phyloP scores from a whole-genome alignment of 2,329 filamentous ascomycete species.

The Diaporthe eres region DNA sequence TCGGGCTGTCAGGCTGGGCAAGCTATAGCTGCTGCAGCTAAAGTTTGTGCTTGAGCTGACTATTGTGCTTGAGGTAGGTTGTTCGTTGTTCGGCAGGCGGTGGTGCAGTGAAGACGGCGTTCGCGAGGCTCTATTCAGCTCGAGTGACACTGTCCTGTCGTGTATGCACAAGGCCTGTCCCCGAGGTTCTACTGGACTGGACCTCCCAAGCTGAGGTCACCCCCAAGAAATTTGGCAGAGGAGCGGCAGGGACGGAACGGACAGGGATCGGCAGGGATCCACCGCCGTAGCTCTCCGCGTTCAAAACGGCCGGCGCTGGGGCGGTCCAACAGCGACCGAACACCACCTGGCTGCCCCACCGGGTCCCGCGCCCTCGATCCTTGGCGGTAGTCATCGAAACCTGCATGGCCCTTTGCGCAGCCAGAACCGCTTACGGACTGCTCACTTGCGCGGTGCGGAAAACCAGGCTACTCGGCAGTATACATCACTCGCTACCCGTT shows the following conservation, averaged over 20 bases:
- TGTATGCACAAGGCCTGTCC: background rate
- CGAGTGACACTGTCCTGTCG: background rate
- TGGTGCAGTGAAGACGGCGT: background rate
- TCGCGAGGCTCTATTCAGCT: background rate
- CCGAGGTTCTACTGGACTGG: constrained; percentile 13
- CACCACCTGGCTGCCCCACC: constrained; percentile 1
- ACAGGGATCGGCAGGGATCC: constrained; percentile 17
- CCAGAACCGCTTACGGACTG: constrained; percentile 14
- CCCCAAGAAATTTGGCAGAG: constrained; percentile 19
- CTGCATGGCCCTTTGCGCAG: background rate
- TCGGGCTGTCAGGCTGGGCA: background rate
- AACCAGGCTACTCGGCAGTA: constrained; percentile 15
- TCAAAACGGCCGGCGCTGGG: constrained; percentile 23
- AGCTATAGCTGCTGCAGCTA: background rate
- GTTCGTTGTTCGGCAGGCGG: background rate
- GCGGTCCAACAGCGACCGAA: constrained; percentile 28
- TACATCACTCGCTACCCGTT: constrained; percentile 11
- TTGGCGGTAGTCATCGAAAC: constrained; percentile 30
- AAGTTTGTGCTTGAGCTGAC: too few relatives aligned
- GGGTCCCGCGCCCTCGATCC: constrained; percentile 23
- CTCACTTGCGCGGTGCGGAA: constrained; percentile 23
- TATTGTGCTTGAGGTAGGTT: background rate
- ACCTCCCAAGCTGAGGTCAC: background rate
- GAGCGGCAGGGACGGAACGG: constrained; percentile 18
- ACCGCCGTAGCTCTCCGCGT: constrained; percentile 19